Percentiles rank a stretch among this genome's conserved stretches.
Evolutionary conservation across 148 eudicot species (phyloP).

Genomic region (Persicaria tinctoria): DNA sequence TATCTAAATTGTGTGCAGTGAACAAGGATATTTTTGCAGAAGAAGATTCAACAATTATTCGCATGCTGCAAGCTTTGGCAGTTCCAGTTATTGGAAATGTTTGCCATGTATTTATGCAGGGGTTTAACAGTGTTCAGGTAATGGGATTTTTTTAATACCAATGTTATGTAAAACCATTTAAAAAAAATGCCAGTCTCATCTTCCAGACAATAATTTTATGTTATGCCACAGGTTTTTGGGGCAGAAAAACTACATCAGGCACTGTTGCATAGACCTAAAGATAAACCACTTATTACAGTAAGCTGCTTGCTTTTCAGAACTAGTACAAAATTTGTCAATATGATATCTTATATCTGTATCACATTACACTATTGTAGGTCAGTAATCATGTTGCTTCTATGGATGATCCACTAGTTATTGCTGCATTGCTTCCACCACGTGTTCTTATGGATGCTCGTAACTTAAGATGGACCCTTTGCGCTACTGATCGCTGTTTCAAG

Average conservation of each 20-base stretch:
- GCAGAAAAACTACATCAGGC: conserved; percentile 71
- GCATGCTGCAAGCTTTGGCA: too few species aligned
- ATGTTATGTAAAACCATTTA: too few species aligned
- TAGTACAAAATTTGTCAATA: not conserved
- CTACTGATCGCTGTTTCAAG: conserved; percentile 78
- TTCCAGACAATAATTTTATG: not conserved
- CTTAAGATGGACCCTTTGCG: conserved; percentile 95
- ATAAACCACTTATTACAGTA: conserved; percentile 75
- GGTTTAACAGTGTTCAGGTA: too few species aligned
- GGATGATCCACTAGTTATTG: conserved; percentile 86
- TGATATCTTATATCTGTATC: not conserved
- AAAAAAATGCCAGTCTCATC: not conserved
- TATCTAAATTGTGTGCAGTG: too few species aligned
- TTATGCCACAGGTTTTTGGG: conserved; percentile 56
- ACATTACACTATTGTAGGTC: conserved; percentile 36
- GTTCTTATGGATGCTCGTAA: conserved; percentile 65
- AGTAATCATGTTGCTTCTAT: conserved; percentile 96
- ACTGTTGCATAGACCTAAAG: conserved; percentile 49
- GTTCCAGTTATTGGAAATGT: too few species aligned
- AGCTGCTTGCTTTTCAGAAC: not conserved
- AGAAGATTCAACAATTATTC: too few species aligned
- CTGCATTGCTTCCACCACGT: conserved; percentile 69
- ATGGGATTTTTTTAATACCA: too few species aligned
- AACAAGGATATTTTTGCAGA: too few species aligned
- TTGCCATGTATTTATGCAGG: too few species aligned